Evolutionary conservation across 306 rosid species (phyloP).

Genomic region (Psophocarpus tetragonolobus): DNA sequence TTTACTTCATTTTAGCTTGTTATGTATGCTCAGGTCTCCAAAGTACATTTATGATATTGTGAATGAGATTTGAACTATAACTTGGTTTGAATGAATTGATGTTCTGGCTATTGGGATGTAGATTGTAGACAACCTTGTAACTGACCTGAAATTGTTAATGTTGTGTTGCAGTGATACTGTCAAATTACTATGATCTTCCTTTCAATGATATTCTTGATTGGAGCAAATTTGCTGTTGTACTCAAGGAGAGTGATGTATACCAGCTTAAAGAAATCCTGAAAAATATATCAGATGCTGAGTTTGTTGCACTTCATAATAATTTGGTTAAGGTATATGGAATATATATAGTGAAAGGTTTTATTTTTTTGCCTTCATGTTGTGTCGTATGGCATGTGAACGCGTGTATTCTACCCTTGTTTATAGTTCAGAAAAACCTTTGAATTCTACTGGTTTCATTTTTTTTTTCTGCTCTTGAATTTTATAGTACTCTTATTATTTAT

Average conservation of each 20-base stretch:
- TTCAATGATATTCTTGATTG: conserved; percentile 94
- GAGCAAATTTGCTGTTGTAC: conserved; percentile 77
- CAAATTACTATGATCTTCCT: conserved; percentile 92
- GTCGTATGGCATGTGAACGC: not conserved
- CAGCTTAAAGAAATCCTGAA: conserved; percentile 85
- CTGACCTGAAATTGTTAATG: conserved; percentile 35
- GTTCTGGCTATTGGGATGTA: conserved; percentile 18
- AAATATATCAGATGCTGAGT: conserved; percentile 62
- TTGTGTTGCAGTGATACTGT: conserved; percentile 81
- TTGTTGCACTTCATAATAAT: conserved; percentile 70
- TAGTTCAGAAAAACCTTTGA: conserved; percentile 1
- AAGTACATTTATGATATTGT: not conserved
- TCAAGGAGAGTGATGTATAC: conserved; percentile 82
- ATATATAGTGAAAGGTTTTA: not conserved
- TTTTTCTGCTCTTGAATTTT: not conserved
- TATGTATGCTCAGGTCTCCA: not conserved
- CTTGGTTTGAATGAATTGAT: not conserved
- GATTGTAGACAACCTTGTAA: conserved; percentile 14
- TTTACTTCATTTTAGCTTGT: not conserved
- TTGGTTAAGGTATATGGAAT: conserved; percentile 63
- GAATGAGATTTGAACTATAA: conserved; percentile 11
- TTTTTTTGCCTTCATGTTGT: not conserved
- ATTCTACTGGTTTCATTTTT: not conserved
- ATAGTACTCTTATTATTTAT: not conserved
- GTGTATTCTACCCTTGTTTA: not conserved